Evolutionary conservation across 148 eudicot species (phyloP), one percentile per base, ranked within the genome.

Genomic region (Rheum nobile): DNA sequence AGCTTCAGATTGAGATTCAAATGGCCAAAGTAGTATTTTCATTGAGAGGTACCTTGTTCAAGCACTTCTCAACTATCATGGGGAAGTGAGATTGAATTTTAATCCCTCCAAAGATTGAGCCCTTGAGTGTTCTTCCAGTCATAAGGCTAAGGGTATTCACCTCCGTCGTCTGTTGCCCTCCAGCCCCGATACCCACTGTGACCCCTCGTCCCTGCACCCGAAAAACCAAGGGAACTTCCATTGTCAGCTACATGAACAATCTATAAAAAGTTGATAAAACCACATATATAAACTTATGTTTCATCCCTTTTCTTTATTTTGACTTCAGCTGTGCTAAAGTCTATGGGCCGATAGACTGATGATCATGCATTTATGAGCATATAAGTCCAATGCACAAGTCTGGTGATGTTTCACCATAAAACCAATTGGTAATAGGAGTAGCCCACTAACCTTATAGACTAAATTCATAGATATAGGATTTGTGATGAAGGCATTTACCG

Each of bases 11-110:
- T 38, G 2, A 5, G 35, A 65, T 65, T 16, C 31, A 32, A 11
- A 32, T 11, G 22, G 32, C 29, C 44, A 59, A 44, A 74, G 71
- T 24, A 65, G 12, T 34, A 14, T 5, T 41, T 41, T 41, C 10
- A 41, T 3, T 29, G 19, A 31, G 6, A 44, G 2, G 3, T 76
- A 86, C 89, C 89, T 86, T 76, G 59, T 80, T 82, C 9, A 80
- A 44, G 75, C 82, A 82, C 67, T 80, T 86, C 67, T 78, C 73
- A 44, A 86, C 48, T 9, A 86, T 59, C 38, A 55, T 4, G 16
- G 89, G 89, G 55, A 86, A 82, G 41, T 86, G 87, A 4, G 89
- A 80, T 39, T 80, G 84, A 39, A 72, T 35, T 75, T 74, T 84
- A 29, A 86, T 76, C 65, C 85, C 85, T 22, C 89, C 89, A 65